Base-by-base conservation (phyloP, 768 basidiomycete genomes). In the Bullera alba region DNA sequence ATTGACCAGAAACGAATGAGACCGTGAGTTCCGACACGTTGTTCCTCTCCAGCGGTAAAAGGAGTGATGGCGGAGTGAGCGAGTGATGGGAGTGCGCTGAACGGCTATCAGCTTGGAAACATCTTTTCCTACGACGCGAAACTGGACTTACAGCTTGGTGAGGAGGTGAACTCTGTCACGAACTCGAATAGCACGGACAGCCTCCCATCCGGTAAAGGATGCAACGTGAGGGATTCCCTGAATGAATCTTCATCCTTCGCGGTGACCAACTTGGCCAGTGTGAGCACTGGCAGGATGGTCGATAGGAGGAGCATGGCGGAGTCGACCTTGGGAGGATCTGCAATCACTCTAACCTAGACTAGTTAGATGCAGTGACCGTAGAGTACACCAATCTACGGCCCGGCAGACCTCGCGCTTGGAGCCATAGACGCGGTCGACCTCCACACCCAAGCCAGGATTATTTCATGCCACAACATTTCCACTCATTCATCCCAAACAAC, bases 11-110 rank as follows among this genome's bases (percentile, higher is more conserved):
- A 48, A 92, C 93, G 32, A 97, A 77, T 8, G 85, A 83, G 5
- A 97, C 80, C 62, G 92, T 87, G 19, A 97, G 77, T 57, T 93
- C 88, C 0, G 88, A 83, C 21, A 93, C 81, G 0, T 84, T 82
- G 69, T 92, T 86, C 70, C 85, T 81, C 49, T 84, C 82, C 17
- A 96, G 76, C 30, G 96, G 84, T 64, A 93, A 85, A 3, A 91
- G 86, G 16, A 97, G 77, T 2, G 85, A 78, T 15, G 93, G 79
- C 0, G 93, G 91, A 54, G 95, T 88, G 14, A 95, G 70, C 3
- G 80, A 82, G 59, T 90, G 90, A 62, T 95, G 90, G 5, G 50
- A 52, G 36, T 52, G 39, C 29, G 54, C 46, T 53, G 16, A 17
- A 21, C 26, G 28, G 34, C 43, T 35, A 26, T 8, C 19, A 21